Conservation (phyloP, 1,139 yeast species). For the Hyphopichia khmerensis region DNA sequence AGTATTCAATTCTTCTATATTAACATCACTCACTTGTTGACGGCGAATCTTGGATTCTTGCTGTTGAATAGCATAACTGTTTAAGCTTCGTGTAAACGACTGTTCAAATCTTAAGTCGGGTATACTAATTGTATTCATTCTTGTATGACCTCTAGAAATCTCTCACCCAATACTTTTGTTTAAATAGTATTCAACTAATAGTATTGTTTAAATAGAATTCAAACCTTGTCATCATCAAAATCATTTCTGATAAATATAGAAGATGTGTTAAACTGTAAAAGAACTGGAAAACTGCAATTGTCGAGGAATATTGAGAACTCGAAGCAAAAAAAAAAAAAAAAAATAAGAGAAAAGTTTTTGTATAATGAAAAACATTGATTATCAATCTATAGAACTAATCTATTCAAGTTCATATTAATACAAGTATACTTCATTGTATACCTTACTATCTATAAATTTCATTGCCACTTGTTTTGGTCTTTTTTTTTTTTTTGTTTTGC, state of each 20-base stretch:
- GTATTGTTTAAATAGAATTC: no score
- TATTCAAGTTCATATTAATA: no score
- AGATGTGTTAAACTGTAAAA: not conserved
- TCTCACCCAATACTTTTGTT: no score
- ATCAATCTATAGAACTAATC: no score
- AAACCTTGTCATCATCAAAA: no score
- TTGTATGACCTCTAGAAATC: no score
- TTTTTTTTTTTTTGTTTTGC: no score
- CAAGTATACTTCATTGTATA: no score
- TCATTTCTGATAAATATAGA: no score
- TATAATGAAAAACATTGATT: not conserved
- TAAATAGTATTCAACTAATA: no score
- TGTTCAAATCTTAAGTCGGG: constrained; percentile 72
- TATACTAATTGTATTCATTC: constrained; percentile 21
- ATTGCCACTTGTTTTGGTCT: no score
- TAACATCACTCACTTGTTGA: constrained; percentile 20
- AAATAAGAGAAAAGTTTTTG: not conserved
- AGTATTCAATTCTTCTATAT: constrained; percentile 20
- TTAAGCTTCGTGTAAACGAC: constrained; percentile 52
- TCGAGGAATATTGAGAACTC: not conserved
- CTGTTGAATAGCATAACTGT: constrained; percentile 25
- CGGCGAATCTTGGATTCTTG: constrained; percentile 1
- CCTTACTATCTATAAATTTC: no score
- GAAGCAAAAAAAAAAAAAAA: not conserved
- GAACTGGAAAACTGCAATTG: not conserved